These are phyloP conservation scores for Discostella pseudostelligera DNA, from an alignment of 108 stramenopile species.

Conservation along the genomic window DNA sequence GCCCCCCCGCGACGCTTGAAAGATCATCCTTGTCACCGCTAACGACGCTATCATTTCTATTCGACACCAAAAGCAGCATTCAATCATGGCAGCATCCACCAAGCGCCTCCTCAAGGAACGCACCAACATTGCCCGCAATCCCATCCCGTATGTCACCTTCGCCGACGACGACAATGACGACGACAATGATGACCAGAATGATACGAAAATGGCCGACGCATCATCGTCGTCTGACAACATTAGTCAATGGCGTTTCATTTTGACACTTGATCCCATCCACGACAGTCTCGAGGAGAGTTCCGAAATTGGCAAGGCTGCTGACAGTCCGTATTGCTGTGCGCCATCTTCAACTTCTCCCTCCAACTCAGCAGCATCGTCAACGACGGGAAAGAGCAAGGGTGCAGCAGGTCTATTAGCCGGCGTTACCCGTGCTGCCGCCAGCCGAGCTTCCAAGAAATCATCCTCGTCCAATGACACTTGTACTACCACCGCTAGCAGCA, in stretches of 20 bases:
- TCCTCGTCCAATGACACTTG: slow-evolving; percentile 14
- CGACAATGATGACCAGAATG: slow-evolving; percentile 29
- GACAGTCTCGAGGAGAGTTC: slow-evolving; percentile 26
- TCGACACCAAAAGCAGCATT: too few relatives aligned
- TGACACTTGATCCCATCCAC: slow-evolving; percentile 38
- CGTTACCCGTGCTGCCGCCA: slow-evolving; percentile 25
- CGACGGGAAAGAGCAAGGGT: background rate
- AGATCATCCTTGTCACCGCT: too few relatives aligned
- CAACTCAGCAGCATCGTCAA: slow-evolving; percentile 2
- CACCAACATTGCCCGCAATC: slow-evolving; percentile 39
- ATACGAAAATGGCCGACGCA: slow-evolving; percentile 4
- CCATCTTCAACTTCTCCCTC: slow-evolving; percentile 9
- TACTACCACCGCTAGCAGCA: background rate
- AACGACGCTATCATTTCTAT: too few relatives aligned
- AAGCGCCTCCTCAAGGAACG: slow-evolving; percentile 49
- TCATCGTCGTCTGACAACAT: slow-evolving; percentile 10
- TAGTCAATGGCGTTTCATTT: slow-evolving; percentile 40
- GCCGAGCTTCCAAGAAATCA: slow-evolving; percentile 15
- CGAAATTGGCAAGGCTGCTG: slow-evolving; percentile 32
- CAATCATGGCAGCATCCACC: slow-evolving; percentile 39
- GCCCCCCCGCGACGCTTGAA: too few relatives aligned
- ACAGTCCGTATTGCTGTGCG: slow-evolving; percentile 36
- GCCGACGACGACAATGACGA: slow-evolving; percentile 27
- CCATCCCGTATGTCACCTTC: slow-evolving; percentile 49
- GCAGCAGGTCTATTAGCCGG: slow-evolving; percentile 24